A percentile compares a stretch with the other conserved stretches of the same genome.
These are phyloP conservation scores for Starmerella bombi DNA, from an alignment of 805 yeast genomes.

Conservation along the genomic window DNA sequence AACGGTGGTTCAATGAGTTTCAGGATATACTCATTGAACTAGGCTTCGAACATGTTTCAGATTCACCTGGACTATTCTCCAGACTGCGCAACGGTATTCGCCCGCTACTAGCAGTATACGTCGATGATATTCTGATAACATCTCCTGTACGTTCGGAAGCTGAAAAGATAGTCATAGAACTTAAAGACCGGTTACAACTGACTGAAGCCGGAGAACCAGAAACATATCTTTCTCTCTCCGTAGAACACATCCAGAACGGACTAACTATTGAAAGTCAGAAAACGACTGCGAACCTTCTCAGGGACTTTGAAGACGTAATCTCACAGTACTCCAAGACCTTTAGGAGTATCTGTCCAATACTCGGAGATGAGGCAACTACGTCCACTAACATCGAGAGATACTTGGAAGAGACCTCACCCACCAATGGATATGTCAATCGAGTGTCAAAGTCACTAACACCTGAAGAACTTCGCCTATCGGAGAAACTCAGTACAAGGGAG, in stretches of 20 bases:
- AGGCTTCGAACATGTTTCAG: background rate
- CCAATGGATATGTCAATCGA: too few species aligned
- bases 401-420: background rate
- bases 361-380: background rate
- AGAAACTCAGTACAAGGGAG: background rate
- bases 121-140: constrained; percentile 1
- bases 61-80: background rate
- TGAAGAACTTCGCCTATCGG: too few species aligned
- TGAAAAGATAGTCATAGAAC: background rate
- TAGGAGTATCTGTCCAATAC: background rate
- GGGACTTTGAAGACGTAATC: background rate
- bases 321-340: background rate
- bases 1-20: background rate
- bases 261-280: background rate
- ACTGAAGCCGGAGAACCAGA: background rate
- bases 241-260: background rate
- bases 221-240: background rate
- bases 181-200: background rate
- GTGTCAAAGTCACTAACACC: too few species aligned
- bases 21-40: background rate
- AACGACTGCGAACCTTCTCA: background rate
- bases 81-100: background rate
- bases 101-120: background rate
- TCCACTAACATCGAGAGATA: background rate
- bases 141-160: background rate